Conservation (phyloP, 805 yeast genomes). For the Barnettozyma sucrosica region DNA sequence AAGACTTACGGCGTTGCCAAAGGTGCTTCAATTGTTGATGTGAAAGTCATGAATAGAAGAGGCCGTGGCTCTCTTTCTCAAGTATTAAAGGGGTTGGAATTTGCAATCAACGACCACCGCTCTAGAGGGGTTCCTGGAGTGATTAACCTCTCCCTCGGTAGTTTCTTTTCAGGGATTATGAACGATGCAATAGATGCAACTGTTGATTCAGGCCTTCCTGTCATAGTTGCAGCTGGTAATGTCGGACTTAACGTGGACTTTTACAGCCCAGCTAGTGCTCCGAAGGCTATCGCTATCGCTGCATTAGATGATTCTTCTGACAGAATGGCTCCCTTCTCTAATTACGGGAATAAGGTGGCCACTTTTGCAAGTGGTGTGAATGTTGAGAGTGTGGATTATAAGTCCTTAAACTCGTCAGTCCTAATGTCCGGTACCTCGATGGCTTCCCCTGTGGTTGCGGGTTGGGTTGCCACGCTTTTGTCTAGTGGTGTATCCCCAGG, state of each 20-base stretch:
- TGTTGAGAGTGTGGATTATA: conserved; percentile 48
- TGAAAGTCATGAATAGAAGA: conserved; percentile 58
- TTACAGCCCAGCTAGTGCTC: conserved; percentile 80
- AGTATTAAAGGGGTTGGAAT: conserved; percentile 61
- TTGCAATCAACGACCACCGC: conserved; percentile 48
- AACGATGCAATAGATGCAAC: conserved; percentile 77
- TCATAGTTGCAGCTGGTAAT: conserved; percentile 87
- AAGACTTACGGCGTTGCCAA: conserved; percentile 80
- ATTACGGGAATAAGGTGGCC: conserved; percentile 85
- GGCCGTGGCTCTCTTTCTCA: conserved; percentile 67
- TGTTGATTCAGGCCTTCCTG: conserved; percentile 55
- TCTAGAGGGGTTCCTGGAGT: conserved; percentile 39
- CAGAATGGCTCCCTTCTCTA: conserved; percentile 67
- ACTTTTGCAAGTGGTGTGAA: conserved; percentile 75
- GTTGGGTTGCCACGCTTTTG: conserved; percentile 50
- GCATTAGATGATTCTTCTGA: conserved; percentile 76
- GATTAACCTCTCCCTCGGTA: conserved; percentile 77
- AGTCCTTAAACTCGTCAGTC: conserved; percentile 17
- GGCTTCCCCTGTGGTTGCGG: conserved; percentile 72
- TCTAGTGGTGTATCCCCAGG: conserved; percentile 41
- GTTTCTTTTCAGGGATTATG: conserved; percentile 54
- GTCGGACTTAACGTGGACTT: conserved; percentile 65
- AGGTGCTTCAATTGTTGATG: conserved; percentile 50
- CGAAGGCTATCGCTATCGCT: conserved; percentile 70
- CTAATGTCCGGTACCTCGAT: conserved; percentile 69